Conservation (phyloP, 108 stramenopile species). For the Nannochloropsis salina region DNA sequence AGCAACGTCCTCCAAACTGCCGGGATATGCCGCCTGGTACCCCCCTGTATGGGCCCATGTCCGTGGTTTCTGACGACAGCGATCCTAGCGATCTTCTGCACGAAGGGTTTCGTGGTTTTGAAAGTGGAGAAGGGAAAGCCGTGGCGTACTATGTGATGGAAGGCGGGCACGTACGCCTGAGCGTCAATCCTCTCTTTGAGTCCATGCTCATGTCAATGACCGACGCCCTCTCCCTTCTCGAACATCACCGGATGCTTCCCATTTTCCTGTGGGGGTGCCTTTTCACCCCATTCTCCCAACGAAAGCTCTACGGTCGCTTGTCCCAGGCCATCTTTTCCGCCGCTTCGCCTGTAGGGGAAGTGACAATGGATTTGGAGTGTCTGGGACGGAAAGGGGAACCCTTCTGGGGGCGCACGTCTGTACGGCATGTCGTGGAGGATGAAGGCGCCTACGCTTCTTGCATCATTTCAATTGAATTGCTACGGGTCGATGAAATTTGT, state of each 20-base stretch:
- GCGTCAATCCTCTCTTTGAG: not conserved
- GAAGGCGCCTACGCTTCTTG: not conserved
- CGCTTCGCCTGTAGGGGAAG: not conserved
- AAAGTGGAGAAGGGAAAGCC: not conserved
- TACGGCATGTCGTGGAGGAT: not conserved
- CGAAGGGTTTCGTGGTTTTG: not conserved
- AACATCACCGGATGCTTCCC: not conserved
- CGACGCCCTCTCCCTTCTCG: slow-evolving; percentile 2
- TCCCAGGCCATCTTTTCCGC: slow-evolving; percentile 6
- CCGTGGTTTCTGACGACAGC: not conserved
- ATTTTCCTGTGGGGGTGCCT: not conserved
- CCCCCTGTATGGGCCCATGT: not conserved
- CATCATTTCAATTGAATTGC: not conserved
- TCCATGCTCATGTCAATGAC: not conserved
- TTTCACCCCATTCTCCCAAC: not conserved
- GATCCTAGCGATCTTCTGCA: not conserved
- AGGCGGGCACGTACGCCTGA: not conserved
- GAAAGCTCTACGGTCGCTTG: not conserved
- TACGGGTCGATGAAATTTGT: not conserved
- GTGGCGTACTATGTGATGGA: not conserved
- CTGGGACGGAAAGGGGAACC: not conserved
- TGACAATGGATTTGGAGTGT: not conserved
- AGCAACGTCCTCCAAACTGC: not conserved
- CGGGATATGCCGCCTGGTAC: slow-evolving; percentile 2
- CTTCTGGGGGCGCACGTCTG: not conserved